These are phyloP conservation scores for Wakefieldia striispora DNA, from an alignment of 768 basidiomycete species.

Conservation along the genomic window DNA sequence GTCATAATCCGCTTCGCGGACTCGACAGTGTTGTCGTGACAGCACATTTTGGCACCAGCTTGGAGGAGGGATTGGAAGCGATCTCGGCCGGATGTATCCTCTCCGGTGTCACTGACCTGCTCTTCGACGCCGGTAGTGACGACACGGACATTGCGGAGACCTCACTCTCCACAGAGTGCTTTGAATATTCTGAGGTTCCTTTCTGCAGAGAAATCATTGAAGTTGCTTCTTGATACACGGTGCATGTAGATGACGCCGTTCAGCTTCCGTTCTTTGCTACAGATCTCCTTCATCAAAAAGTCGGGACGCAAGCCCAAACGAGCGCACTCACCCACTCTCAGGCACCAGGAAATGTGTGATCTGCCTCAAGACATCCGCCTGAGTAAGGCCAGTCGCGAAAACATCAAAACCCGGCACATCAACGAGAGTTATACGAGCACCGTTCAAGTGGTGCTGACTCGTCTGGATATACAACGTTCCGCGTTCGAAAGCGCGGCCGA, in stretches of 20 bases:
- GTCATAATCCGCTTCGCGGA: slow-evolving; percentile 43
- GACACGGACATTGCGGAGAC: slow-evolving; percentile 42
- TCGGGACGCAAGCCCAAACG: background rate
- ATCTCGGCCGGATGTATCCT: slow-evolving; percentile 10
- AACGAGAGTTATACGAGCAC: slow-evolving; percentile 10
- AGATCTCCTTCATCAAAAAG: background rate
- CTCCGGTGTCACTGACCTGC: slow-evolving; percentile 25
- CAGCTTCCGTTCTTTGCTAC: slow-evolving; percentile 23
- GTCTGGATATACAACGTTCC: slow-evolving; percentile 4
- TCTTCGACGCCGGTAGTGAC: slow-evolving; percentile 40
- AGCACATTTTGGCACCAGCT: slow-evolving; percentile 38
- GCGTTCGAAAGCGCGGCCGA: slow-evolving; percentile 5
- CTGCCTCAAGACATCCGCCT: slow-evolving; percentile 19
- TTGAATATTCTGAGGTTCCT: slow-evolving; percentile 44
- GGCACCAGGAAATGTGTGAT: slow-evolving; percentile 8
- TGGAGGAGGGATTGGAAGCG: slow-evolving; percentile 42
- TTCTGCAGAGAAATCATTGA: slow-evolving; percentile 39
- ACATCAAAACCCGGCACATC: slow-evolving; percentile 14
- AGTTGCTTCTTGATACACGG: slow-evolving; percentile 21
- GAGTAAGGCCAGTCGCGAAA: slow-evolving; percentile 10
- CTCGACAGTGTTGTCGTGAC: slow-evolving; percentile 36
- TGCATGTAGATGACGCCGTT: no score
- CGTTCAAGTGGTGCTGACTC: background rate
- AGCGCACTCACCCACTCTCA: background rate
- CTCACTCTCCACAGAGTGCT: slow-evolving; percentile 42